phyloP scores from a whole-genome alignment of 1,284 basidiomycete species.

The Boletus smithii region DNA sequence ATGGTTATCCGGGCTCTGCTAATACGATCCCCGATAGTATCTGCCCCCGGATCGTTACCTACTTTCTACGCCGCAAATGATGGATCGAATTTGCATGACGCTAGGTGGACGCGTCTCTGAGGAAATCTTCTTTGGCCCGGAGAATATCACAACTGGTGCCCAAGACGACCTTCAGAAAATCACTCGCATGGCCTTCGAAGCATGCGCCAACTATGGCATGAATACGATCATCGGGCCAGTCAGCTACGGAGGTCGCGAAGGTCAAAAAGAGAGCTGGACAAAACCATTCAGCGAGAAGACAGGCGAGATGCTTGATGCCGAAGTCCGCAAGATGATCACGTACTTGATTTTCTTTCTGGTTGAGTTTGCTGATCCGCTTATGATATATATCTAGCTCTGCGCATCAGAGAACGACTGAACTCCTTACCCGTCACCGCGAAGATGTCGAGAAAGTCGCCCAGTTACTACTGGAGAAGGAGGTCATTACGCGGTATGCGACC shows the following conservation, averaged over 20 bases:
- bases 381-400: constrained; percentile 51
- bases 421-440: constrained; percentile 79
- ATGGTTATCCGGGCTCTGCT: constrained; percentile 4
- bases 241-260: constrained; percentile 86
- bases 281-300: constrained; percentile 99
- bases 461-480: constrained; percentile 89
- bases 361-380: constrained; percentile 8
- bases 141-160: constrained; percentile 95
- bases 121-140: constrained; percentile 95
- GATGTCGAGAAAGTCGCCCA: constrained; percentile 95
- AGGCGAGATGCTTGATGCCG: constrained; percentile 86
- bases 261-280: constrained; percentile 85
- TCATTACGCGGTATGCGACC: constrained; percentile 75
- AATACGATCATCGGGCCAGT: constrained; percentile 92
- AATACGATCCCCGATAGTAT: constrained; percentile 52
- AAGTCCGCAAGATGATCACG: constrained; percentile 95
- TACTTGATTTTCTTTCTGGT: constrained; percentile 35
- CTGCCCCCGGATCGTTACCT: constrained; percentile 95
- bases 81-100: constrained; percentile 98
- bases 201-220: constrained; percentile 95
- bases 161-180: constrained; percentile 98
- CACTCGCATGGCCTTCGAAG: constrained; percentile 96
- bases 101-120: constrained; percentile 98
- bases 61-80: constrained; percentile 91
- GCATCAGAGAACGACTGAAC: constrained; percentile 80